Conservation (phyloP, 306 rosid species). For the Urtica urens region DNA sequence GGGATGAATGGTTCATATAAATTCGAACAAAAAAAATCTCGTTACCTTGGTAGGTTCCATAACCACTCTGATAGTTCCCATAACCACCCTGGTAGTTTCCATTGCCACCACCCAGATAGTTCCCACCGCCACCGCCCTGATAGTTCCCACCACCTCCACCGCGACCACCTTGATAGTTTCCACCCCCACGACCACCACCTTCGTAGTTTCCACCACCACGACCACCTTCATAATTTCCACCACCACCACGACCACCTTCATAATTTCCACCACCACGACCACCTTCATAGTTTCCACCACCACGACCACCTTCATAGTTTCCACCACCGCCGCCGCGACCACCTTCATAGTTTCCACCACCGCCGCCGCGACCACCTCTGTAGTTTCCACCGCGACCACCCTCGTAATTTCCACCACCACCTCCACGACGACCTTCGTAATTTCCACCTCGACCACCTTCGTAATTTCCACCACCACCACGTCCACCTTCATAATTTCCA, state of each 20-base stretch:
- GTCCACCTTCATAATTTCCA: neutral
- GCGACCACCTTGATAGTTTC: neutral
- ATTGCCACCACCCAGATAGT: conserved; percentile 10
- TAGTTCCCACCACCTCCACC: neutral
- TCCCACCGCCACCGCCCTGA: conserved; percentile 11
- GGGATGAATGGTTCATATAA: too few relatives aligned
- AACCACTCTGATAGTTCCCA: conserved; percentile 15
- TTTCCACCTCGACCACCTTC: neutral
- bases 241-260: neutral
- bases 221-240: neutral
- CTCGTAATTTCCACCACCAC: neutral
- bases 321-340: neutral
- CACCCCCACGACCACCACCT: neutral
- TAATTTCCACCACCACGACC: neutral
- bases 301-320: neutral
- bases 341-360: neutral
- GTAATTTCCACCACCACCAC: neutral
- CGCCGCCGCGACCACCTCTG: neutral
- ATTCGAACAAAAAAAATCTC: neutral
- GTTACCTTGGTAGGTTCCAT: conserved; percentile 32
- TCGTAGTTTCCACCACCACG: neutral
- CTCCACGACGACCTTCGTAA: neutral
- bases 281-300: neutral
- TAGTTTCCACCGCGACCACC: neutral
- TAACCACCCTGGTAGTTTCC: conserved; percentile 19